phyloP scores from a whole-genome alignment of 345 rosid species.

The Dipteronia sinensis region DNA sequence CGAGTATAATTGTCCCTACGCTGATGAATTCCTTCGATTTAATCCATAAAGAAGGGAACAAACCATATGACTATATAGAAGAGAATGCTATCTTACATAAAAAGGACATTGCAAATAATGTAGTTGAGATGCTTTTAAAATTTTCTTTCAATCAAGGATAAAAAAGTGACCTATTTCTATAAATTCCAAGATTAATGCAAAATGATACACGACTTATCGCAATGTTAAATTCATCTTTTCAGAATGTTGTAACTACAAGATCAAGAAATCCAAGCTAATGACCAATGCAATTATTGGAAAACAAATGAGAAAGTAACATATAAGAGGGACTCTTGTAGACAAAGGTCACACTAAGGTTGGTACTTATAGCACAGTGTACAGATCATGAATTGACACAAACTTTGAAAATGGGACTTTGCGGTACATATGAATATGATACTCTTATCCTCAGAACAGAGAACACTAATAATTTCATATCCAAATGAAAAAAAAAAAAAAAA shows the following conservation, averaged over 20 bases:
- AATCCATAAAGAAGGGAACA: slow-evolving; percentile 31
- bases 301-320: not conserved
- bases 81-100: not conserved
- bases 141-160: slow-evolving; percentile 13
- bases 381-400: not conserved
- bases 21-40: slow-evolving; percentile 52
- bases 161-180: not conserved
- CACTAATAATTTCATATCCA: not conserved
- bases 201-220: not conserved
- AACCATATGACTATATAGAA: slow-evolving; percentile 8
- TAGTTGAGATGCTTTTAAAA: not conserved
- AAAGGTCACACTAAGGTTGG: no score
- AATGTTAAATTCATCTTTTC: not conserved
- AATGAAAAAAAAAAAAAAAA: not conserved
- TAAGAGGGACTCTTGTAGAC: not conserved
- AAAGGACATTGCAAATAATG: not conserved
- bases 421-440: not conserved
- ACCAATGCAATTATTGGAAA: no score
- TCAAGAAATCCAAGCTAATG: not conserved
- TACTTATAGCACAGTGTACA: not conserved
- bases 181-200: not conserved
- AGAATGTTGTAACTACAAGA: not conserved
- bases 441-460: not conserved
- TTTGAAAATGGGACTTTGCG: not conserved
- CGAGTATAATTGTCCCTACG: slow-evolving; percentile 61